Conservation (phyloP, 1,284 basidiomycete genomes). For the Trametes polyzona region DNA sequence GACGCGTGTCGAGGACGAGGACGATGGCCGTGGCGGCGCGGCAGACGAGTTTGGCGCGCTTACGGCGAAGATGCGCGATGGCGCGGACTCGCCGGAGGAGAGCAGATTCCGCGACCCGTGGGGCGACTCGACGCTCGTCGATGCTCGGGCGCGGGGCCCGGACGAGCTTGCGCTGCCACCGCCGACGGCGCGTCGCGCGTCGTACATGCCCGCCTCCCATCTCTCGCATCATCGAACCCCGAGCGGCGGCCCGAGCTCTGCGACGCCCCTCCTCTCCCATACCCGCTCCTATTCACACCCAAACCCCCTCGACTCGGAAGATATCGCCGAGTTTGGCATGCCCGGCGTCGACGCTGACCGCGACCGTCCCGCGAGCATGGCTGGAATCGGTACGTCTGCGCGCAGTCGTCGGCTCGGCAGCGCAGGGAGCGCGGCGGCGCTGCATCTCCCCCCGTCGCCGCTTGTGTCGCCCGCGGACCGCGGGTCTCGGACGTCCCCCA, state of each 20-base stretch:
- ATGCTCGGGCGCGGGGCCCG: conserved; percentile 27
- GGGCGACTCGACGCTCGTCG: conserved; percentile 22
- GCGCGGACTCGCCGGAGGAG: conserved; percentile 9
- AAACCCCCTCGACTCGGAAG: conserved; percentile 7
- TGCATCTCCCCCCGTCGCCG: not conserved
- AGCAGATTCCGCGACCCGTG: conserved; percentile 17
- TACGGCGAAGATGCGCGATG: conserved; percentile 6
- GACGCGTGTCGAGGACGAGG: conserved; percentile 37
- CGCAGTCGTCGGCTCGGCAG: conserved; percentile 4
- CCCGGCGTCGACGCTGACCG: not conserved
- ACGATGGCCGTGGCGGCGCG: not conserved
- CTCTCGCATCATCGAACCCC: conserved; percentile 31
- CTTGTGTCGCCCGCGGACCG: not conserved
- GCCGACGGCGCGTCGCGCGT: conserved; percentile 9
- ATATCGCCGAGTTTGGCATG: conserved; percentile 19
- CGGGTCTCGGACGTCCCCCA: too few species aligned
- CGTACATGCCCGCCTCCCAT: conserved; percentile 16
- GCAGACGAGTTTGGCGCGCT: conserved; percentile 33
- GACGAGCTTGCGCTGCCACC: conserved; percentile 5
- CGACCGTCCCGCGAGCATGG: conserved; percentile 25
- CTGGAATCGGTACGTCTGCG: conserved; percentile 27
- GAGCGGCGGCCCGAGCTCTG: conserved; percentile 30
- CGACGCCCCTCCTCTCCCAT: conserved; percentile 40
- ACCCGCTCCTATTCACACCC: conserved; percentile 28
- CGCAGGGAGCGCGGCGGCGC: not conserved